Evolutionary conservation across 768 basidiomycete species (phyloP).

Genomic region (Trametes coccinea): DNA sequence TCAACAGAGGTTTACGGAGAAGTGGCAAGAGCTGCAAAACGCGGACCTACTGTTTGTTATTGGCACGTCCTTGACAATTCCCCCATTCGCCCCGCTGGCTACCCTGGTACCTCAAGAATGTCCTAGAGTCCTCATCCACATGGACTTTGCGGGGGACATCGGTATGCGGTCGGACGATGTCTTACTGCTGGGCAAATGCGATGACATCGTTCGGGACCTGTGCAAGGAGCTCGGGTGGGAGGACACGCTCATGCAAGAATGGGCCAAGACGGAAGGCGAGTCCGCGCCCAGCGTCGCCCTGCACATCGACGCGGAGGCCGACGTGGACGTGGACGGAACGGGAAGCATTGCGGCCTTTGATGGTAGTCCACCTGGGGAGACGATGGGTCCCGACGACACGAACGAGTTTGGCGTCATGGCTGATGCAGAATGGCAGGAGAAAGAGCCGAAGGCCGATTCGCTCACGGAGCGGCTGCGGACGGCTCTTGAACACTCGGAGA

Average conservation of each 20-base stretch:
- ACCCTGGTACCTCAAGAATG: conserved; percentile 48
- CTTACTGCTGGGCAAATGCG: conserved; percentile 68
- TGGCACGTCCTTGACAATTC: conserved; percentile 86
- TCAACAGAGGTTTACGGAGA: conserved; percentile 63
- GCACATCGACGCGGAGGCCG: not conserved
- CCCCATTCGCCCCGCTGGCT: conserved; percentile 84
- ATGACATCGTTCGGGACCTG: conserved; percentile 61
- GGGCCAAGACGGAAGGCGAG: conserved; percentile 26
- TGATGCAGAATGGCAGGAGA: conserved; percentile 15
- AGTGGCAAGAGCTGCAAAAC: conserved; percentile 51
- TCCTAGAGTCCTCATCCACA: conserved; percentile 87
- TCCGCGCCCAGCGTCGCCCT: conserved; percentile 5
- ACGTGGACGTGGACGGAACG: not conserved
- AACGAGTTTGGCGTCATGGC: conserved; percentile 1
- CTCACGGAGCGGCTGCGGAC: conserved; percentile 13
- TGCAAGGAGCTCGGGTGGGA: conserved; percentile 76
- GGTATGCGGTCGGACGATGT: conserved; percentile 56
- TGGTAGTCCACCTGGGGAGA: not conserved
- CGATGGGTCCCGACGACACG: not conserved
- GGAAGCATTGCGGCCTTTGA: not conserved
- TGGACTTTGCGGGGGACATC: conserved; percentile 76
- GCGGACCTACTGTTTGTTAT: conserved; percentile 90
- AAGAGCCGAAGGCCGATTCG: conserved; percentile 5
- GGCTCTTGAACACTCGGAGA: conserved; percentile 20
- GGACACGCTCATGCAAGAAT: conserved; percentile 26